Percentiles rank a stretch among this genome's conserved stretches.
Evolutionary conservation across 2,329 filamentous ascomycete genomes (phyloP).

Genomic region (Metarhizium brunneum): DNA sequence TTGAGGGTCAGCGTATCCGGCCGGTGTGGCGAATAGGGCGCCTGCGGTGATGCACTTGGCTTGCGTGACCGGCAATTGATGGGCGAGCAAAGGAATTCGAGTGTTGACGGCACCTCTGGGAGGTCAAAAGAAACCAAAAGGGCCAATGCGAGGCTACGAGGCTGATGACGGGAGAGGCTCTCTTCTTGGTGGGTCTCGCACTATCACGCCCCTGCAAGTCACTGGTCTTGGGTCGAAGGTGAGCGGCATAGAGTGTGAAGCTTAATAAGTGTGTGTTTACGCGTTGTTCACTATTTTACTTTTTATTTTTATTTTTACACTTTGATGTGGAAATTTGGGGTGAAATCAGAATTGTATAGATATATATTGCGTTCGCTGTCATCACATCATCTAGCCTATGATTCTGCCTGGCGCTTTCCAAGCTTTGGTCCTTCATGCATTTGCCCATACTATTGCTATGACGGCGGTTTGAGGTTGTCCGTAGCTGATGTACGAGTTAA

Average conservation of each 20-base stretch:
- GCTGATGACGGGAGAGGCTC: slow-evolving; percentile 17
- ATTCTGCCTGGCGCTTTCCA: not conserved
- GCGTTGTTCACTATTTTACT: not conserved
- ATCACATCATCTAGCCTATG: not conserved
- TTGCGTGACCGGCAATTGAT: not conserved
- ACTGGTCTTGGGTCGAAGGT: not conserved
- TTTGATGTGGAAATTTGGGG: no score
- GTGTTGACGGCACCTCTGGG: not conserved
- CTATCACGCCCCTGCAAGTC: not conserved
- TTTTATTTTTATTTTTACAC: no score
- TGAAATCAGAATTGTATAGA: no score
- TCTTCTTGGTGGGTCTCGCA: slow-evolving; percentile 10
- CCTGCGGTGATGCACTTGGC: not conserved
- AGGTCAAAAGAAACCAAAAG: not conserved
- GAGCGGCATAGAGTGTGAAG: no score
- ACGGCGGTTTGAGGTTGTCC: slow-evolving; percentile 71
- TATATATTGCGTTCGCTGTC: no score
- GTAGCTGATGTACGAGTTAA: slow-evolving; percentile 48
- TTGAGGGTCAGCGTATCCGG: slow-evolving; percentile 1
- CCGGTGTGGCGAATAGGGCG: slow-evolving; percentile 4
- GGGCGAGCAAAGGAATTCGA: not conserved
- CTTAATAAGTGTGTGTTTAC: not conserved
- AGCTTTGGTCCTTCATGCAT: not conserved
- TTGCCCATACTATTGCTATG: slow-evolving; percentile 30
- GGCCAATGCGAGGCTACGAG: slow-evolving; percentile 25